These are phyloP conservation scores for Hibiscus mutabilis DNA, from an alignment of 345 rosid species.

Conservation along the genomic window DNA sequence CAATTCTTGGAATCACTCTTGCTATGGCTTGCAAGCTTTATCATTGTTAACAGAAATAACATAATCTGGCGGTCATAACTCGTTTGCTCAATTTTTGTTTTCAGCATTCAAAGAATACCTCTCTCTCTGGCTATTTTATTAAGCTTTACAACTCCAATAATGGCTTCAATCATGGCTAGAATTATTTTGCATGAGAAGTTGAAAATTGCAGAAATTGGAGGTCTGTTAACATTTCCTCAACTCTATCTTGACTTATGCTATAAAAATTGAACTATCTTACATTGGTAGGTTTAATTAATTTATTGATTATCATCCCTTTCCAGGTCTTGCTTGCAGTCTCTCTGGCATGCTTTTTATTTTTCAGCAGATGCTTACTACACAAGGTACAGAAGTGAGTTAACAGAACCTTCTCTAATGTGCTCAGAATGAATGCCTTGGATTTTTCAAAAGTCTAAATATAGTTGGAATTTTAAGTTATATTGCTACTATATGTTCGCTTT, in stretches of 20 bases:
- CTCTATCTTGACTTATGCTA: conserved; percentile 8
- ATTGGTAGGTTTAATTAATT: conserved; percentile 15
- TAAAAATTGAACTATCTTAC: conserved; percentile 1
- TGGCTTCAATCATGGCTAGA: conserved; percentile 73
- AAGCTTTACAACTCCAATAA: conserved; percentile 72
- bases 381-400: conserved; percentile 95
- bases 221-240: conserved; percentile 25
- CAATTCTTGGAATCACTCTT: conserved; percentile 3
- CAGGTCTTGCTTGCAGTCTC: conserved; percentile 93
- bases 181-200: conserved; percentile 64
- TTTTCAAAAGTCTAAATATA: background rate
- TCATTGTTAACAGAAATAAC: conserved; percentile 6
- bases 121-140: conserved; percentile 65
- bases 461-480: background rate
- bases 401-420: conserved; percentile 31
- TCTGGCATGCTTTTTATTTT: conserved; percentile 78
- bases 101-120: conserved; percentile 82
- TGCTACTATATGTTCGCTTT: background rate
- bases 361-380: conserved; percentile 56
- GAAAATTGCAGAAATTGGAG: conserved; percentile 70
- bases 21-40: background rate
- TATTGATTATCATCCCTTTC: conserved; percentile 18
- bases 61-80: conserved; percentile 5
- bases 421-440: conserved; percentile 2
- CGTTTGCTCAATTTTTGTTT: conserved; percentile 18